Percentiles rank a stretch among this genome's conserved stretches.
phyloP scores from a whole-genome alignment of 345 rosid species.

The Camelina sativa region DNA sequence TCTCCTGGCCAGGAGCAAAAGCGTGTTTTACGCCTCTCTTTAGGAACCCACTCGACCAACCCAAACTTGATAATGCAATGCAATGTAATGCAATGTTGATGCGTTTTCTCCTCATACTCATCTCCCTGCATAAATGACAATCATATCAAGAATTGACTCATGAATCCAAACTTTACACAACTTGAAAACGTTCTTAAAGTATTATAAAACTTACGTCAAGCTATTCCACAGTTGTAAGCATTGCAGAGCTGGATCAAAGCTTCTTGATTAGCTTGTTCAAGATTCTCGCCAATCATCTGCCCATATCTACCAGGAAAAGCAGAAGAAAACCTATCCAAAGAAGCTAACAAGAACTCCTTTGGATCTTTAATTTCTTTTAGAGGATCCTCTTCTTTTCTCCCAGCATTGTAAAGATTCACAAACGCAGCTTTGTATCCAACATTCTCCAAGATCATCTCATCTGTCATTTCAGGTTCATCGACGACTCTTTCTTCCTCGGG shows the following conservation, averaged over 20 bases:
- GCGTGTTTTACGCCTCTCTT: too few species aligned
- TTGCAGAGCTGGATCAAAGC: constrained; percentile 70
- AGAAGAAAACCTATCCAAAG: constrained; percentile 64
- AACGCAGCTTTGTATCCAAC: constrained; percentile 74
- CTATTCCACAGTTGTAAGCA: constrained; percentile 57
- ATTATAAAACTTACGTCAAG: neutral
- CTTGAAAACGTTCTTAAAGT: too few species aligned
- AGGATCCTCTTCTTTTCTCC: constrained; percentile 89
- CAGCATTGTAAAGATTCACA: constrained; percentile 82
- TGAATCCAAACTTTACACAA: too few species aligned
- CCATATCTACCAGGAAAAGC: constrained; percentile 71
- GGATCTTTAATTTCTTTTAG: constrained; percentile 72
- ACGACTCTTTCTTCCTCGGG: constrained; percentile 74
- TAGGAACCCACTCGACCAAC: too few species aligned
- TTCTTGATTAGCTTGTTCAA: constrained; percentile 70
- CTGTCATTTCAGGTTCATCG: constrained; percentile 91
- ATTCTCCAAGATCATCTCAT: constrained; percentile 63
- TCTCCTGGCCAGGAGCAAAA: too few species aligned
- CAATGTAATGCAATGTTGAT: too few species aligned
- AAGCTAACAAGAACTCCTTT: constrained; percentile 69
- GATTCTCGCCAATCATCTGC: constrained; percentile 65
- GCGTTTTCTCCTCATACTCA: too few species aligned
- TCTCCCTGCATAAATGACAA: too few species aligned
- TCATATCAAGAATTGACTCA: too few species aligned
- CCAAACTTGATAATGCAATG: too few species aligned